Base-by-base conservation (phyloP, 805 yeast genomes). In the Ogataea ganodermae region DNA sequence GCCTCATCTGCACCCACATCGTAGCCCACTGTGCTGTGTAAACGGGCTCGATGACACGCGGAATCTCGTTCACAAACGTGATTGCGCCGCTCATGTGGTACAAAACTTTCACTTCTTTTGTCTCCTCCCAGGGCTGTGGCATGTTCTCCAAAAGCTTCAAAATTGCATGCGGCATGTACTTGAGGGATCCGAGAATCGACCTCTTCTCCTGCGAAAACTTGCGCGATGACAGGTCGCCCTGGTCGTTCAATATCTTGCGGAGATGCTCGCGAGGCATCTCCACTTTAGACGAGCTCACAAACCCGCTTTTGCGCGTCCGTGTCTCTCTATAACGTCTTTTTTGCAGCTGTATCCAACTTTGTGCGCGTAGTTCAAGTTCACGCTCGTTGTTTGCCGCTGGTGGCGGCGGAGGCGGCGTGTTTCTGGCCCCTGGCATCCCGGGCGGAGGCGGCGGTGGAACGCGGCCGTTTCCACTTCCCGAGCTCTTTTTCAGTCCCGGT, bases 111-210 rank as follows among this genome's bases (percentile, higher is more conserved):
- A 94, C 98, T 36, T 87, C 95, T 51, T 87, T 87, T 1, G 78
- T 71, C 44, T 81, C 79, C 64, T 94, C 98, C 99, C 99, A 94
- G 1, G 99, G 99, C 63, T 90, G 96, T 0, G 99, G 99, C 92
- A 94, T 92, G 61, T 89, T 90, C 60, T 94, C 99, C 32, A 94
- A 62, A 32, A 94, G 75, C 65, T 94, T 94, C 55, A 90, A 67
- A 3, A 90, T 79, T 0, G 99, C 97, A 68, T 92, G 98, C 0
- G 99, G 99, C 84, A 95, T 79, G 69, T 86, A 95, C 67, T 90
- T 92, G 48, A 94, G 72, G 1, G 98, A 91, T 1, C 97, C 97
- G 21, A 95, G 68, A 59, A 88, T 90, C 0, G 96, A 81, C 50
- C 92, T 74, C 62, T 90, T 91, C 59, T 92, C 97, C 10, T 86